These are phyloP conservation scores for Amanita exitialis DNA, from an alignment of 768 basidiomycete genomes.

Conservation along the genomic window DNA sequence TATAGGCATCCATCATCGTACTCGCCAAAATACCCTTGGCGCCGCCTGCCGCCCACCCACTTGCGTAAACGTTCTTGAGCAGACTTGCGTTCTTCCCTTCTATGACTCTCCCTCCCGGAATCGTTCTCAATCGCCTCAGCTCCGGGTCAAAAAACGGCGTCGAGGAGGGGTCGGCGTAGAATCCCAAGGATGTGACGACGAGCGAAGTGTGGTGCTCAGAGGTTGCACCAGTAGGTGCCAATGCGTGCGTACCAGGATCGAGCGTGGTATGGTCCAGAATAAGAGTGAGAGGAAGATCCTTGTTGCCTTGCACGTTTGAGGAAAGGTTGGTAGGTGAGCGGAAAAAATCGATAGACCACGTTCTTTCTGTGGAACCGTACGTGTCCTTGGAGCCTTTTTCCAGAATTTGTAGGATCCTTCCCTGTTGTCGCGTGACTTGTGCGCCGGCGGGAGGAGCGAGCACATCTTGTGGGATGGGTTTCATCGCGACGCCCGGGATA, in stretches of 20 bases:
- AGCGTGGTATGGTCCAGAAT: conserved; percentile 53
- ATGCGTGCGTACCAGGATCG: conserved; percentile 30
- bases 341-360: conserved; percentile 81
- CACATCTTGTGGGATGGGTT: conserved; percentile 41
- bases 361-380: conserved; percentile 42
- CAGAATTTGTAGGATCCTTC: conserved; percentile 56
- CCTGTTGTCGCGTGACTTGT: conserved; percentile 48
- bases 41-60: conserved; percentile 90
- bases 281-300: conserved; percentile 22
- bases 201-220: conserved; percentile 48
- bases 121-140: conserved; percentile 45
- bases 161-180: conserved; percentile 50
- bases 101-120: conserved; percentile 27
- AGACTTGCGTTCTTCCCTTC: not conserved
- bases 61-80: conserved; percentile 52
- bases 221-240: conserved; percentile 44
- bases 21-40: conserved; percentile 86
- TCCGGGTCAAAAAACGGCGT: conserved; percentile 46
- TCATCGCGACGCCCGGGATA: conserved; percentile 56
- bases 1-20: conserved; percentile 90
- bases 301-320: not conserved
- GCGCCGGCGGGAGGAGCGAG: conserved; percentile 20
- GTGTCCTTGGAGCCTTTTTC: conserved; percentile 47
- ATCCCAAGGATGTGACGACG: conserved; percentile 83
- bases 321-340: conserved; percentile 50